Base-by-base conservation (phyloP, 768 basidiomycete species). In the Lyophyllum atratum region DNA sequence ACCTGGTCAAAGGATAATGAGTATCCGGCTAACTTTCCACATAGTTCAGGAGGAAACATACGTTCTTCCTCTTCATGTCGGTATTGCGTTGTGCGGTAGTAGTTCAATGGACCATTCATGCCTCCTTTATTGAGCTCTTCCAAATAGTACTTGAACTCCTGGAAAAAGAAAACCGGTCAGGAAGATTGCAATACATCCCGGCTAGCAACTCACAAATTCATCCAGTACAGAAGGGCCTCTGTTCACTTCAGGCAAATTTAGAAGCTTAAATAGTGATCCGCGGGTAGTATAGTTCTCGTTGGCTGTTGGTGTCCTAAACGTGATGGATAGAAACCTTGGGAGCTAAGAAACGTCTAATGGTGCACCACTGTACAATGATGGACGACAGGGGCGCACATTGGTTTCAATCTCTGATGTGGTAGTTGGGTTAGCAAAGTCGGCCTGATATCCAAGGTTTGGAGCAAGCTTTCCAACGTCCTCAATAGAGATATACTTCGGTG, bases 41-140 rank as follows among this genome's bases (percentile, higher is more conserved):
- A 59, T 58, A 40, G 15, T 17, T 28, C 4, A 51, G 17, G 45
- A 29, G 52, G 22, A 21, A 22, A 54, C 63, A 14, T 63, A 81
- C 79, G 75, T 44, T 67, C 56, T 65, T 92, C 88, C 69, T 93
- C 91, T 17, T 90, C 82, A 65, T 80, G 82, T n/a, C 88, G 81
- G 56, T 75, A 56, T 57, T 77, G 76, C 12, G 74, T 68, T 1
- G 87, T 90, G 29, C 89, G 82, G 60, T 92, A 92, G 66, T 90
- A 93, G 55, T 87, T 89, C n/a, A 91, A 69, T 3, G 90, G 88
- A 2, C 88, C 89, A 19, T 77, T 75, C 83, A 93, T 84, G 14
- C 60, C 60, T 17, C 80, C 81, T 52, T 77, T 74, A 24, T 70
- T 60, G 19, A 83, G 77, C 54, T 80, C 70, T 4, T 75, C 66